Evolutionary conservation across 2,329 filamentous ascomycete genomes (phyloP), one percentile per base, ranked within the genome.

Genomic region (Diaporthe longicolla): DNA sequence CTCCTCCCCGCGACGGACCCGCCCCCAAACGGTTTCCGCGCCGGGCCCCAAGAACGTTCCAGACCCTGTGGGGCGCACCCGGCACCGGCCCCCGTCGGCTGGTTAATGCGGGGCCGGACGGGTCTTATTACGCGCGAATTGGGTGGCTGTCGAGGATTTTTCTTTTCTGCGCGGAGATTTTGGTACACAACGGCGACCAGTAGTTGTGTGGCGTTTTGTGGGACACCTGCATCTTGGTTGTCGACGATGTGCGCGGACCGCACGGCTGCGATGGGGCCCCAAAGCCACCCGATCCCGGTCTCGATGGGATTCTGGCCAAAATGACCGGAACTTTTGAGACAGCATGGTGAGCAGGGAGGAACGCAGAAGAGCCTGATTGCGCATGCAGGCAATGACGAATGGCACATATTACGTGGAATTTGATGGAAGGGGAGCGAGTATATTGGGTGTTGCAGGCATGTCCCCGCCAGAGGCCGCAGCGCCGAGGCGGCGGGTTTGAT

Each of bases 371-470:
- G 26, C 9, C 5, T 37, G 29, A 17, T 37, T 37, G 9, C 15
- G 32, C 55, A 37, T 17, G 11, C 32, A 35, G 19, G 15, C 21
- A 17, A 15, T 58, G 55, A 58, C 19, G 19, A 37, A n/a, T 58
- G 11, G 4, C 32, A 37, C 55, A 32, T 19, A 13, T 37, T n/a
- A 32, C 55, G 55, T 58, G 55, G 32, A 37, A 21, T 58, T 37
- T 58, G 29, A 58, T 37, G 55, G 55, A 21, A 58, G 55, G 32
- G 21, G 19, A 10, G 35, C 19, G 32, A 15, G 4, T 35, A 58
- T 58, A 58, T 35, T 58, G 55, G 19, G 2, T n/a, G 19, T 58
- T 15, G 55, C 55, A 58, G 32, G 55, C 55, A 58, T 58, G 32
- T 32, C 55, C 55, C 55, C 19, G 55, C 32, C 3, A 35, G 9